These are phyloP conservation scores for Tilletia indica DNA, from an alignment of 1,284 basidiomycete genomes.

Conservation along the genomic window DNA sequence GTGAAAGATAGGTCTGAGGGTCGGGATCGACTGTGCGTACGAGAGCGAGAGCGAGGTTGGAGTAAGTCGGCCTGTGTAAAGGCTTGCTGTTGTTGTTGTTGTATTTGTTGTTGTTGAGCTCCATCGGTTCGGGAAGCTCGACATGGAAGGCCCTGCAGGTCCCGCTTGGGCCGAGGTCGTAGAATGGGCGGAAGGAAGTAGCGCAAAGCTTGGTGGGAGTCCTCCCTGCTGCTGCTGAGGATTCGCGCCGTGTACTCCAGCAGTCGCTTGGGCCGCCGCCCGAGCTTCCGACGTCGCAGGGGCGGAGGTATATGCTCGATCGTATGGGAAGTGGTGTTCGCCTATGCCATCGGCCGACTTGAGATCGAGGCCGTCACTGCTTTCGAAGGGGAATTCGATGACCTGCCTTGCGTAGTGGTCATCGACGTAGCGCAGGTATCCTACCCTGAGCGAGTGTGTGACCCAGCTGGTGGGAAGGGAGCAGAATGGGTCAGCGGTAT, in stretches of 20 bases:
- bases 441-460: conserved; percentile 43
- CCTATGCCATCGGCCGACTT: neutral
- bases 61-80: neutral
- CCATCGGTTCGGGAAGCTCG: too few relatives aligned
- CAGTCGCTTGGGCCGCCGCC: too few relatives aligned
- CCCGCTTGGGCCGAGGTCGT: too few relatives aligned
- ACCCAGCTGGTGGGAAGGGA: conserved; percentile 25
- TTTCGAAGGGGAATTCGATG: conserved; percentile 36
- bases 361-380: conserved; percentile 8
- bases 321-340: too few relatives aligned
- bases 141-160: too few relatives aligned
- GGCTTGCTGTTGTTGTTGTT: neutral
- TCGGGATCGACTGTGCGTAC: neutral
- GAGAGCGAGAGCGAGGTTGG: neutral
- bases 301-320: too few relatives aligned
- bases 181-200: too few relatives aligned
- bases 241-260: too few relatives aligned
- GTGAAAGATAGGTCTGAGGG: neutral
- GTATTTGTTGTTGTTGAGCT: too few relatives aligned
- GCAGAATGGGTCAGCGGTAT: neutral
- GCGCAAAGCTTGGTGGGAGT: too few relatives aligned
- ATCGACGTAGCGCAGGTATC: conserved; percentile 45
- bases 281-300: too few relatives aligned
- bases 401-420: conserved; percentile 42
- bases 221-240: too few relatives aligned